Base-by-base conservation (phyloP, 768 basidiomycete species). In the Lactarius trivialis region DNA sequence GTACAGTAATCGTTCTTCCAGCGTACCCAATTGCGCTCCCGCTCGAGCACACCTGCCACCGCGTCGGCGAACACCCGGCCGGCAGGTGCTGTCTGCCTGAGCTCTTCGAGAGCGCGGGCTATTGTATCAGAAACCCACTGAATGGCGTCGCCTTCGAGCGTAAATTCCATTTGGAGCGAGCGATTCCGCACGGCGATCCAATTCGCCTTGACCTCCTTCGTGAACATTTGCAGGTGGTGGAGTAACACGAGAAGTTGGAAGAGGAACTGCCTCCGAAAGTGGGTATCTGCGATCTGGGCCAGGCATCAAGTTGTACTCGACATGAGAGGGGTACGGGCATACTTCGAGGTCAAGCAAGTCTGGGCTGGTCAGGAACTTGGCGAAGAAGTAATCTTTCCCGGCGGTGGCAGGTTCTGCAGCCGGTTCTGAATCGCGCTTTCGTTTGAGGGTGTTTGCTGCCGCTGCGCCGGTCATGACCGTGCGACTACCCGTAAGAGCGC, bases 191-290 rank as follows among this genome's bases (percentile, higher is more conserved):
- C 73, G 0, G 82, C 79, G 9, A 78, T 73, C 83, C 87, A 89
- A 33, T 75, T 69, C 0, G 77, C 73, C 68, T 92, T 91, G 1
- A 81, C 79, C 2, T 79, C 64, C 66, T 87, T 86, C 0, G 90
- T 91, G 70, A 91, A 91, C 2, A 79, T 83, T 24, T 87, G 78
- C 30, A 94, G 79, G 70, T 91, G 88, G 55, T 84, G 79, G 45
- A 92, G 78, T n/a, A 91, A 78, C 45, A 91, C 88, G 21, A 91
- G 77, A 3, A 91, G 75, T 69, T 97, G 93, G 70, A 95, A 86
- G 21, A 96, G 79, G 73, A 94, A 85, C 74, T 96, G 94, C 17
- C 92, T 85, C n/a, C 93, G 88, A 78, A 97, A 97, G 68, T 89
- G 84, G 0, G 89, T 89, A 69, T 95, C 93, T 24, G 92, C 88